Conservation (phyloP, 108 stramenopile species). For the Chaetoceros tenuissimus region DNA sequence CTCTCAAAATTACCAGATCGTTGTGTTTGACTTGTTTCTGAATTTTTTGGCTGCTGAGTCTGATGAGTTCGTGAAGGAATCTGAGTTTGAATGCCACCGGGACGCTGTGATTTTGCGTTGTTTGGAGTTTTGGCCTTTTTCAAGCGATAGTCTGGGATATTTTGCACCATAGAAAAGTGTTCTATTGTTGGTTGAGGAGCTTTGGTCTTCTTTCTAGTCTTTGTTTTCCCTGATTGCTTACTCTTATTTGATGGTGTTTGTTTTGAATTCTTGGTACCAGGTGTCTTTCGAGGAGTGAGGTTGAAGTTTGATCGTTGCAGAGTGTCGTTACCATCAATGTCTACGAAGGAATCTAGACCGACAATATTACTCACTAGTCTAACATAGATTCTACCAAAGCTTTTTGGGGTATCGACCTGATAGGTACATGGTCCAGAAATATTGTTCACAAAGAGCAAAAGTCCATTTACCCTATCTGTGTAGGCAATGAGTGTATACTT, state of each 20-base stretch:
- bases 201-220: constrained; percentile 4
- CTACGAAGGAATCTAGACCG: constrained; percentile 46
- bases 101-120: no score
- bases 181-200: not conserved
- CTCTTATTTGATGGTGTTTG: constrained; percentile 13
- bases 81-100: no score
- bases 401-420: constrained; percentile 32
- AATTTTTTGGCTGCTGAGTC: no score
- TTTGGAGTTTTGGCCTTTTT: no score
- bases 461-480: constrained; percentile 55
- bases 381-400: constrained; percentile 47
- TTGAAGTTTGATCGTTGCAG: constrained; percentile 19
- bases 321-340: constrained; percentile 27
- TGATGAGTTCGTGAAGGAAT: no score
- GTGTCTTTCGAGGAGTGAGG: constrained; percentile 15
- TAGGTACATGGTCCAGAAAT: constrained; percentile 28
- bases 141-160: no score
- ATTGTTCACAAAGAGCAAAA: constrained; percentile 42
- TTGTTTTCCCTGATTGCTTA: constrained; percentile 7
- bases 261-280: not conserved
- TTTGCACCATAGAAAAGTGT: no score
- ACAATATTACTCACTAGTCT: constrained; percentile 53
- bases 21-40: no score
- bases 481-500: constrained; percentile 59
- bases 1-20: no score